Conservation (phyloP, 2,329 filamentous ascomycete species). For the Aciculosporium take region DNA sequence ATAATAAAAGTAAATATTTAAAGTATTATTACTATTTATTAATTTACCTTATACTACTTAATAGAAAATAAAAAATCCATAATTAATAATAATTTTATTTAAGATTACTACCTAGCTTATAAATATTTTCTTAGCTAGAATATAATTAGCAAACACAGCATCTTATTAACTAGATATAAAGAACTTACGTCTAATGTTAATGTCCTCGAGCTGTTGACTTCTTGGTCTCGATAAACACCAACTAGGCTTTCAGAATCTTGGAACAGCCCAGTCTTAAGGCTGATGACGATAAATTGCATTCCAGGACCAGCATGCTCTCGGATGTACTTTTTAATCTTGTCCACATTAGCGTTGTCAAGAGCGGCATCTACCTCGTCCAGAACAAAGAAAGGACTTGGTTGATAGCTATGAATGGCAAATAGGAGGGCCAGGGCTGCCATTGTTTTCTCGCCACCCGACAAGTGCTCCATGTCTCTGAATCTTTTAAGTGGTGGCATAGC, state of each 20-base stretch:
- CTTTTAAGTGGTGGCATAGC: conserved; percentile 97
- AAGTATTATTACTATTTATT: background rate
- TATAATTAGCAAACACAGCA: background rate
- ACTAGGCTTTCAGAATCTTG: conserved; percentile 93
- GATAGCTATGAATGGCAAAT: conserved; percentile 93
- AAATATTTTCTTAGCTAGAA: background rate
- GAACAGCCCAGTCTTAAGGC: conserved; percentile 87
- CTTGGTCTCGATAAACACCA: conserved; percentile 89
- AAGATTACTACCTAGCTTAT: too few species aligned
- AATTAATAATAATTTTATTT: too few species aligned
- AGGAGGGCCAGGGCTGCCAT: conserved; percentile 94
- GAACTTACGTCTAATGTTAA: conserved; percentile 89
- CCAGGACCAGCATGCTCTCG: conserved; percentile 85
- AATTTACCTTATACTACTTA: background rate
- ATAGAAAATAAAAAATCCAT: background rate
- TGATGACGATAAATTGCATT: conserved; percentile 99
- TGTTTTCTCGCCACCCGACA: conserved; percentile 95
- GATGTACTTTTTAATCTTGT: conserved; percentile 93
- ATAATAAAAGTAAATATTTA: background rate
- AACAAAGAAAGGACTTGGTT: conserved; percentile 93
- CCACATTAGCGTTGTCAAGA: conserved; percentile 94
- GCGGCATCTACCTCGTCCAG: conserved; percentile 96
- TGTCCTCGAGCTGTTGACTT: conserved; percentile 79
- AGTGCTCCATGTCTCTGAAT: conserved; percentile 97
- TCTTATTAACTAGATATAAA: background rate